phyloP scores from a whole-genome alignment of 371 early-diverging fungal genomes.

The Umbelopsis sp. region DNA sequence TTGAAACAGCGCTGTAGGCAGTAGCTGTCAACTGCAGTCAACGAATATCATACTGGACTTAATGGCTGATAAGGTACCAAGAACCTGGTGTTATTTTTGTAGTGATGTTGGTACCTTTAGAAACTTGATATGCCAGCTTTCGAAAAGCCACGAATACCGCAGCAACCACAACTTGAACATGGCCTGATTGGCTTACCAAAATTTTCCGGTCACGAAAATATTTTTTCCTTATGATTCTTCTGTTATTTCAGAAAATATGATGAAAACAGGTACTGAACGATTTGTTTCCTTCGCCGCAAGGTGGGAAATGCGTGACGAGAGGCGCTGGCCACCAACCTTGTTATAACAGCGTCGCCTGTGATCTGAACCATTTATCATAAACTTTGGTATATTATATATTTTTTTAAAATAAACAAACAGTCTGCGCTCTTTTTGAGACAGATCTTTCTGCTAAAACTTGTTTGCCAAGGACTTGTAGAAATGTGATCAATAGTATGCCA shows the following conservation, averaged over 20 bases:
- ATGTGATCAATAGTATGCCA: not conserved
- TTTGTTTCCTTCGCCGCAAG: slow-evolving; percentile 13
- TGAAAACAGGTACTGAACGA: slow-evolving; percentile 15
- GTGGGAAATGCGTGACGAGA: slow-evolving; percentile 15
- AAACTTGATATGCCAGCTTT: no score
- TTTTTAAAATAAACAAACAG: not conserved
- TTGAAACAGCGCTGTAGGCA: no score
- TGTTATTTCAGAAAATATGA: slow-evolving; percentile 19
- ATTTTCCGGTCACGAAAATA: not conserved
- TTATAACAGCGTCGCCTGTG: slow-evolving; percentile 19
- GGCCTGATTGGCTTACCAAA: not conserved
- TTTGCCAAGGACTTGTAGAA: no score
- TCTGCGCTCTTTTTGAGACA: not conserved
- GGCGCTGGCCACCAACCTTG: slow-evolving; percentile 18
- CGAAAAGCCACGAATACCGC: no score
- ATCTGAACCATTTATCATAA: not conserved
- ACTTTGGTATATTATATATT: not conserved
- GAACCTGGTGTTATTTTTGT: no score
- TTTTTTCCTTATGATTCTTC: slow-evolving; percentile 9
- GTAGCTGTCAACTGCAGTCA: no score
- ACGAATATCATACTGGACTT: no score
- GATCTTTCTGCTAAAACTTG: not conserved
- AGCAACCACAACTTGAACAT: slow-evolving; percentile 1
- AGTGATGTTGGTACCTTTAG: no score
- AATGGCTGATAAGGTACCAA: no score